These are phyloP conservation scores for Talaromyces funiculosus DNA, from an alignment of 2,329 filamentous ascomycete species.

Conservation along the genomic window DNA sequence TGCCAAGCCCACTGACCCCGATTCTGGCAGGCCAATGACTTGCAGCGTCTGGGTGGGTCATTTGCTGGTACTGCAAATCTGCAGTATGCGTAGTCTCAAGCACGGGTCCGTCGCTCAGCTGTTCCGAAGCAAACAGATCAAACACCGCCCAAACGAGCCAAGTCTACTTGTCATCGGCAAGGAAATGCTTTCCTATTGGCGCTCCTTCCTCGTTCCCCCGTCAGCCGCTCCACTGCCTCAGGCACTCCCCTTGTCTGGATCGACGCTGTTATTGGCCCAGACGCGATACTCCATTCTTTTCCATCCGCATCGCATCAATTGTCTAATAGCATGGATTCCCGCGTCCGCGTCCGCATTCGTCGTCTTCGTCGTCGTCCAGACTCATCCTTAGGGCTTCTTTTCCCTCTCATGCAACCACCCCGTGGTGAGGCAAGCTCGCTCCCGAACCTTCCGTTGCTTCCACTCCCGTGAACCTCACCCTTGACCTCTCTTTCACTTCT, in stretches of 20 bases:
- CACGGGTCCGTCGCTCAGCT: neutral
- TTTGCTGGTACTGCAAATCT: neutral
- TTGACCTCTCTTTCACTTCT: constrained; percentile 2
- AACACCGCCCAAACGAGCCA: neutral
- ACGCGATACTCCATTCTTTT: neutral
- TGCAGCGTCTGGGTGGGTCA: neutral
- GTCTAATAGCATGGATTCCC: too few species aligned
- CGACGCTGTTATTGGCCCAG: constrained; percentile 3
- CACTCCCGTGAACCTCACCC: constrained; percentile 7
- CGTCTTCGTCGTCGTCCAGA: too few species aligned
- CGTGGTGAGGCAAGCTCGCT: constrained; percentile 1
- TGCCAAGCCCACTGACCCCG: neutral
- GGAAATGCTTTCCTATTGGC: constrained; percentile 10
- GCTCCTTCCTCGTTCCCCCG: neutral
- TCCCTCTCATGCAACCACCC: neutral
- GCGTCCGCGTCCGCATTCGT: constrained; percentile 12
- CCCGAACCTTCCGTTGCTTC: neutral
- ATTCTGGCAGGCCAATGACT: neutral
- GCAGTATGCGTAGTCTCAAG: neutral
- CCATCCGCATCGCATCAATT: constrained; percentile 12
- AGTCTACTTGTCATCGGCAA: neutral
- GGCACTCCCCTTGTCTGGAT: constrained; percentile 8
- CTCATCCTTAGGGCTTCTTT: neutral
- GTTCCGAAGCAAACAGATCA: neutral
- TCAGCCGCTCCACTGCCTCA: constrained; percentile 11